A percentile compares a stretch with the other conserved stretches of the same genome.
phyloP scores from a whole-genome alignment of 192 early-diverging fungal genomes.

The Neocallimastix lanati region DNA sequence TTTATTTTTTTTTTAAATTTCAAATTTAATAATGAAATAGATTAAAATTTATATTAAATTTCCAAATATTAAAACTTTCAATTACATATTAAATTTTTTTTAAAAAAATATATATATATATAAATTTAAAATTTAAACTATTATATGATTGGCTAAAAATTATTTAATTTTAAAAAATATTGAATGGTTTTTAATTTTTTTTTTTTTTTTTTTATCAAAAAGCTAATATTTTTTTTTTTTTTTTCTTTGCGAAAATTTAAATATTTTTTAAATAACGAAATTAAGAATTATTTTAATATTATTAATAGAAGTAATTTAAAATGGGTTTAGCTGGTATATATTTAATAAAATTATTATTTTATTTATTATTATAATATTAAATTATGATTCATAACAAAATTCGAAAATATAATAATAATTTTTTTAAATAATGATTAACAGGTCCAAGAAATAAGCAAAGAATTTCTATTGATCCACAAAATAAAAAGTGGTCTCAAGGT shows the following conservation, averaged over 20 bases:
- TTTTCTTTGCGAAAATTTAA: background rate
- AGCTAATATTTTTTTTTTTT: background rate
- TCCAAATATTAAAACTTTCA: too few species aligned
- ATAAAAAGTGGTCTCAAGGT: constrained; percentile 75
- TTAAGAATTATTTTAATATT: too few species aligned
- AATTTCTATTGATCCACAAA: constrained; percentile 76
- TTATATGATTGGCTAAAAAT: background rate
- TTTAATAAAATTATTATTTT: background rate
- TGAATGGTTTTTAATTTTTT: background rate
- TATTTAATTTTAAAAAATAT: background rate
- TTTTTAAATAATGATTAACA: background rate
- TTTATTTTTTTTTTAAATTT: too few species aligned
- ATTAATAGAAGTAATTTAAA: background rate
- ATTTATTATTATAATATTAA: too few species aligned
- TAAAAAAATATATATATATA: background rate
- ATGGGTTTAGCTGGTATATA: background rate
- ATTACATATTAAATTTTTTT: background rate
- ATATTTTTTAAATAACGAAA: background rate
- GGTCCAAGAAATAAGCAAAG: constrained; percentile 54
- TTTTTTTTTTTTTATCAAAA: background rate
- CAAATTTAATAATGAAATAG: too few species aligned
- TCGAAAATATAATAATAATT: background rate
- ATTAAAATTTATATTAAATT: too few species aligned
- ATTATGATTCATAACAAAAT: background rate
- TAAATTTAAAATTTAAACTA: background rate